A percentile compares a stretch with the other conserved stretches of the same genome.
phyloP scores from a whole-genome alignment of 1,284 basidiomycete species.

The Vanrija pseudolonga region DNA sequence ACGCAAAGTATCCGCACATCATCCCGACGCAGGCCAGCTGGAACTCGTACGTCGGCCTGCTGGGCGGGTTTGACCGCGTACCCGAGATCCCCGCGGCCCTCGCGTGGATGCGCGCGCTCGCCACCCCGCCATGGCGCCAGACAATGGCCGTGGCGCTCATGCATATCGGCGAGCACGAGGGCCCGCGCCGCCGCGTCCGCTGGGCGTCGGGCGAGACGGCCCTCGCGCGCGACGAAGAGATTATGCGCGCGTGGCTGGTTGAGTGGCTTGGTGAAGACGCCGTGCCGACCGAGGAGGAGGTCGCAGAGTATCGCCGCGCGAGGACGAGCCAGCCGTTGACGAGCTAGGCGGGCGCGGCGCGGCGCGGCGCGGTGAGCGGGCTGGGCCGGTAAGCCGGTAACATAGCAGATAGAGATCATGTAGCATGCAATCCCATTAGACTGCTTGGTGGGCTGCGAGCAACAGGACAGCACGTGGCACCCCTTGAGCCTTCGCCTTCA shows the following conservation, averaged over 20 bases:
- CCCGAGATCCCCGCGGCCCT: constrained; percentile 65
- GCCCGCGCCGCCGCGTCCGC: constrained; percentile 59
- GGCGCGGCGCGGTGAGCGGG: too few species aligned
- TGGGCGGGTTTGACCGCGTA: constrained; percentile 31
- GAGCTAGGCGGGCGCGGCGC: too few species aligned
- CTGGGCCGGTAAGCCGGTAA: too few species aligned
- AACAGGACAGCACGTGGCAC: too few species aligned
- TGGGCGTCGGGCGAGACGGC: constrained; percentile 34
- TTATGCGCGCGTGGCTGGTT: constrained; percentile 60
- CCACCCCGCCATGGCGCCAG: constrained; percentile 55
- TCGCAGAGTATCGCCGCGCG: constrained; percentile 17
- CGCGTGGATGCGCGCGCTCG: constrained; percentile 69
- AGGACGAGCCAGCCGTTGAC: neutral
- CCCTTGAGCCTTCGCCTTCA: too few species aligned
- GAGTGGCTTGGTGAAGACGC: constrained; percentile 61
- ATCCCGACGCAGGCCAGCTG: constrained; percentile 57
- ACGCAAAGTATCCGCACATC: constrained; percentile 49
- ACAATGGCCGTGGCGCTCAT: constrained; percentile 65
- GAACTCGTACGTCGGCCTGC: constrained; percentile 61
- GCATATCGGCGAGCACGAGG: constrained; percentile 66
- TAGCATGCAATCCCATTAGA: too few species aligned
- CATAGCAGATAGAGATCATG: too few species aligned
- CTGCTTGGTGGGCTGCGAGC: too few species aligned
- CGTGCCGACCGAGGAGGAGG: constrained; percentile 54
- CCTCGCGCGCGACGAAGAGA: constrained; percentile 51